Evolutionary conservation across 2,329 filamentous ascomycete species (phyloP).

Genomic region (Diplodia corticola): DNA sequence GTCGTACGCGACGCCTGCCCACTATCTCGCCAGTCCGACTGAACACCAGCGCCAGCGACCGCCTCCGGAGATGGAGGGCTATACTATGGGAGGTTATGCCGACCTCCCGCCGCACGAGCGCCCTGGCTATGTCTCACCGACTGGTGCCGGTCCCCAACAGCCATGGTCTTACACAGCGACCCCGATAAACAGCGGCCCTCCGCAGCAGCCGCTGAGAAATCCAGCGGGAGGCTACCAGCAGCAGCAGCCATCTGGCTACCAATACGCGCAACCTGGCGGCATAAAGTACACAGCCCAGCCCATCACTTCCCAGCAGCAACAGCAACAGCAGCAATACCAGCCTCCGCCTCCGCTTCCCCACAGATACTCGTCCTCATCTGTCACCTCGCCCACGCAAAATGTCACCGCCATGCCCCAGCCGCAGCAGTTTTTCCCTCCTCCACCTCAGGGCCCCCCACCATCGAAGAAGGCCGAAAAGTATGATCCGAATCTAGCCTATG

Average conservation of each 20-base stretch:
- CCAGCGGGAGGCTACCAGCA: constrained; percentile 26
- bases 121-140: constrained; percentile 37
- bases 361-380: constrained; percentile 8
- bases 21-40: neutral
- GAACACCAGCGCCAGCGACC: constrained; percentile 7
- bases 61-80: constrained; percentile 28
- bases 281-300: constrained; percentile 48
- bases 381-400: constrained; percentile 6
- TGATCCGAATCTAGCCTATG: constrained; percentile 28
- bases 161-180: constrained; percentile 34
- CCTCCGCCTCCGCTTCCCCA: constrained; percentile 12
- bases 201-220: constrained; percentile 11
- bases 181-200: constrained; percentile 29
- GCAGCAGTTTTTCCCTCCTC: constrained; percentile 23
- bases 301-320: constrained; percentile 29
- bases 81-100: constrained; percentile 47
- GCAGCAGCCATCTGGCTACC: constrained; percentile 29
- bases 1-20: constrained; percentile 9
- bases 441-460: constrained; percentile 25
- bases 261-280: constrained; percentile 46
- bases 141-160: constrained; percentile 27
- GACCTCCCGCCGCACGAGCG: constrained; percentile 48
- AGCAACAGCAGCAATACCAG: constrained; percentile 26
- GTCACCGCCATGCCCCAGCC: constrained; percentile 32
- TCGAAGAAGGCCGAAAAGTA: constrained; percentile 28